Base-by-base conservation (phyloP, 306 rosid species). In the Canavalia gladiata region DNA sequence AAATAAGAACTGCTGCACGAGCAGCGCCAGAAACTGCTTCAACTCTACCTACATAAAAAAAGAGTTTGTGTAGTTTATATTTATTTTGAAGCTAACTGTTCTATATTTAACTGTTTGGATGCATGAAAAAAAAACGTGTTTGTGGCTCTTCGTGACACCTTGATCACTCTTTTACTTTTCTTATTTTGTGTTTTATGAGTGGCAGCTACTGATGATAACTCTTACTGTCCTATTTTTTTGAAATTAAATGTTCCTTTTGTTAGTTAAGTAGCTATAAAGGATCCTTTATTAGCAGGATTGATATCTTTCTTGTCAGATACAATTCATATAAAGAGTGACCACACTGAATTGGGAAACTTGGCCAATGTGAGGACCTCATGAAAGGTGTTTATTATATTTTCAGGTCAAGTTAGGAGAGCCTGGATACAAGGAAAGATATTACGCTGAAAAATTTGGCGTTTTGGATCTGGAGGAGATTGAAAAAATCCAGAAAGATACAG, bases 341-440 rank as follows among this genome's bases (percentile, higher is more conserved):
- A 69, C 75, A n/a, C 47, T 67, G 56, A 79, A 68, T 46, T 1
- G 29, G 56, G 56, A 18, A 54, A 42, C 66, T 35, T 42, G 66
- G 72, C 31, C 59, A 59, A 67, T 82, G 71, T 52, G 31, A 28
- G 60, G 60, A 35, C 37, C 18, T 12, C 65, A 37, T 58, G 52
- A 68, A 79, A 7, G 8, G 62, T 68, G 37, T 63, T 46, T 84
- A 37, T 63, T 56, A 62, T 78, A 64, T 80, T 78, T 58, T 77
- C 90, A 95, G 99, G 91, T 95, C 75, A 95, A 88, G 87, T 88
- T 95, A 76, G 98, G 97, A 84, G 97, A 93, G 88, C 93, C 98
- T 54, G 99, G 99, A 79, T 93, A 93, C 90, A 95, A 89, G 84
- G 98, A 88, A 81, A 89, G 99, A 90, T 95, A 95, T 82, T 95